A percentile compares a stretch with the other conserved stretches of the same genome.
Conservation (phyloP, 73 alveolate genomes). For the Paramecium octaurelia region DNA sequence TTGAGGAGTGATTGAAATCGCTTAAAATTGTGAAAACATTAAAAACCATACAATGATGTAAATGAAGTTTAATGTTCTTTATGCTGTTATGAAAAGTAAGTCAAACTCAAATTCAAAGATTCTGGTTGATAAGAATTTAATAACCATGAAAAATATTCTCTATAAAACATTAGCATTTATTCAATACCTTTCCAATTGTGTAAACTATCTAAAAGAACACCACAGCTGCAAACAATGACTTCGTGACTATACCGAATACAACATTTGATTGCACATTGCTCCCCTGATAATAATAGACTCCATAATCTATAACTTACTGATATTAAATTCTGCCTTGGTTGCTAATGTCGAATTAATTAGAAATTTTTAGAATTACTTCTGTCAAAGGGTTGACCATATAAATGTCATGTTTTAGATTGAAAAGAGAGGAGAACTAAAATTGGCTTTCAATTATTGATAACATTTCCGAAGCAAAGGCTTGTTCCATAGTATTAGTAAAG, state of each 20-base stretch:
- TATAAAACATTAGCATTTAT: not conserved
- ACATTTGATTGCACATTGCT: not conserved
- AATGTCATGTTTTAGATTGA: not conserved
- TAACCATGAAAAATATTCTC: constrained; percentile 15
- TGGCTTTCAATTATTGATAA: not conserved
- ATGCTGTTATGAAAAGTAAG: not conserved
- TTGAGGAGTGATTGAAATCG: not conserved
- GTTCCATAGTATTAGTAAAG: not conserved
- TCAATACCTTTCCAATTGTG: not conserved
- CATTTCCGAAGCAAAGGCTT: not conserved
- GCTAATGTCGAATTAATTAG: not conserved
- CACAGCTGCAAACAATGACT: constrained; percentile 17
- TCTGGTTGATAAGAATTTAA: constrained; percentile 29
- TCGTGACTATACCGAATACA: not conserved
- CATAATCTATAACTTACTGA: not conserved
- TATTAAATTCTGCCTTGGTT: not conserved
- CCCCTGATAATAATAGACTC: not conserved
- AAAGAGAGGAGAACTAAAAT: not conserved
- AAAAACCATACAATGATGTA: not conserved
- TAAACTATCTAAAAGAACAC: not conserved
- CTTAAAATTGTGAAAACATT: not conserved
- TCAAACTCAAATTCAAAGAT: constrained; percentile 13
- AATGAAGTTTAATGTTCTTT: constrained; percentile 29
- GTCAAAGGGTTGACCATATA: not conserved
- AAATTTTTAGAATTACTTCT: not conserved